These are phyloP conservation scores for Thymus mandschuricus DNA, from an alignment of 257 asterid species.

Conservation along the genomic window DNA sequence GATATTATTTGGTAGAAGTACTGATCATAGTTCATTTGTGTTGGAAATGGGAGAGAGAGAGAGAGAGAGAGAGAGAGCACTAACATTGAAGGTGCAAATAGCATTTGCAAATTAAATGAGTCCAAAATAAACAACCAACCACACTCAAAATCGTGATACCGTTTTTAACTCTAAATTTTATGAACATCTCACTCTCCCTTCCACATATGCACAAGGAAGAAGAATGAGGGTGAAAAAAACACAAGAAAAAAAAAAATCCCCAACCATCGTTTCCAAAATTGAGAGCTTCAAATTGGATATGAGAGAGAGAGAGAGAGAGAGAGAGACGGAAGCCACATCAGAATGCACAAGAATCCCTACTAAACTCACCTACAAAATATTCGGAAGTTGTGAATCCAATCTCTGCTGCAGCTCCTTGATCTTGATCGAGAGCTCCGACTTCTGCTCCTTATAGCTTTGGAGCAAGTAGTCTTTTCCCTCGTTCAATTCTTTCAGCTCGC, in stretches of 20 bases:
- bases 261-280: constrained; percentile 37
- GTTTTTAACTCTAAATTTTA: constrained; percentile 20
- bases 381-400: constrained; percentile 86
- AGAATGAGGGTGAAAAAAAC: constrained; percentile 6
- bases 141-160: constrained; percentile 35
- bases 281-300: constrained; percentile 39
- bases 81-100: constrained; percentile 10
- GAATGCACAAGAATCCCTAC: constrained; percentile 50
- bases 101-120: constrained; percentile 4
- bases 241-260: constrained; percentile 6
- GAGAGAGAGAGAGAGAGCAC: background rate
- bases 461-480: constrained; percentile 87
- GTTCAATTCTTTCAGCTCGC: constrained; percentile 75
- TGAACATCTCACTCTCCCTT: constrained; percentile 34
- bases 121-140: constrained; percentile 22
- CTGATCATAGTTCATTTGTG: too few relatives aligned
- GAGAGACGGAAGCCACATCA: constrained; percentile 39
- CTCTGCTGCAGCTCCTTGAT: constrained; percentile 78
- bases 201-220: constrained; percentile 38
- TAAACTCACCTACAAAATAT: constrained; percentile 61
- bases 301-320: background rate
- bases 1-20: too few relatives aligned
- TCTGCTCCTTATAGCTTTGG: constrained; percentile 88
- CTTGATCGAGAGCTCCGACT: constrained; percentile 72
- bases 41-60: too few relatives aligned